A percentile compares a stretch with the other conserved stretches of the same genome.
Conservation (phyloP, 2,329 filamentous ascomycete genomes). For the Lecanicillium sp. region DNA sequence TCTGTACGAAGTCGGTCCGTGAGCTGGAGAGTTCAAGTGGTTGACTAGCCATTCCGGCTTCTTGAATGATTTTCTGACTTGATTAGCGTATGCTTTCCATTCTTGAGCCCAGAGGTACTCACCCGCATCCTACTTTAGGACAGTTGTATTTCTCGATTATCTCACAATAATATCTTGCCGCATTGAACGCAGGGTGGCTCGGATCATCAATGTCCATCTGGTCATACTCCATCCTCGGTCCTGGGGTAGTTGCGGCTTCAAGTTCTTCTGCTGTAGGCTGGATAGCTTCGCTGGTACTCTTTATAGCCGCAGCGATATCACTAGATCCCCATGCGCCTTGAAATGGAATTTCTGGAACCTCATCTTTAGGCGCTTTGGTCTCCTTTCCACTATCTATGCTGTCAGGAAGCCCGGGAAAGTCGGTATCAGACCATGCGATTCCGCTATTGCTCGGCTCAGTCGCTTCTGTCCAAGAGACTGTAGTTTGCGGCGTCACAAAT, state of each 20-base stretch:
- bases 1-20: slow-evolving; percentile 8
- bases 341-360: background rate
- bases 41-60: background rate
- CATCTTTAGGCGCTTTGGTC: too few species aligned
- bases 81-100: background rate
- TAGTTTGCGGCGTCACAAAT: slow-evolving; percentile 14
- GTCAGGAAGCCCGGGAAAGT: background rate
- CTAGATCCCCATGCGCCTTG: slow-evolving; percentile 3
- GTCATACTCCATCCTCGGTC: background rate
- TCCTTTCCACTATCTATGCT: background rate
- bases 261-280: background rate
- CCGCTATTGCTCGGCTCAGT: too few species aligned
- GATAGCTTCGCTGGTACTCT: background rate
- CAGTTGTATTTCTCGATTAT: slow-evolving; percentile 3
- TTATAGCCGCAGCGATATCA: background rate
- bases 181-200: background rate
- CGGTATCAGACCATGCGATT: background rate
- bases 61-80: slow-evolving; percentile 6
- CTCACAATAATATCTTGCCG: background rate
- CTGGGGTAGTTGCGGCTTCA: background rate
- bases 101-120: background rate
- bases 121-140: slow-evolving; percentile 7
- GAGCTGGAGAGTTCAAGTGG: slow-evolving; percentile 1
- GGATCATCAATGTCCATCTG: slow-evolving; percentile 2
- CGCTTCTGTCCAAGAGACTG: too few species aligned